Conservation (phyloP, 768 basidiomycete species). For the Leucocoprinus leucothites region DNA sequence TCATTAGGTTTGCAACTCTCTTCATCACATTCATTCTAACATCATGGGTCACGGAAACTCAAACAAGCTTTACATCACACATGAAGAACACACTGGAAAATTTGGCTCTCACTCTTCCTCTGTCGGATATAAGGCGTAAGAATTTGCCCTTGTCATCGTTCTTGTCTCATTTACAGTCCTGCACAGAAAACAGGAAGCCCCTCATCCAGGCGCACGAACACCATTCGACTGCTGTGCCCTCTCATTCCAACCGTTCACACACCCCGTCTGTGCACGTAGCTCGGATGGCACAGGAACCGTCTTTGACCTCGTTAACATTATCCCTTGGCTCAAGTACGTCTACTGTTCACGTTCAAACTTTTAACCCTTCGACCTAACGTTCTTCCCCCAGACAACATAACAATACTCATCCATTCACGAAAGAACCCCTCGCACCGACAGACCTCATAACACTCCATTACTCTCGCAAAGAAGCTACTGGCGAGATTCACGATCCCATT, state of each 20-base stretch:
- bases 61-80: conserved; percentile 85
- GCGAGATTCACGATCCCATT: conserved; percentile 92
- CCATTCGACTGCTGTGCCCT: conserved; percentile 92
- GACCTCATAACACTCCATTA: conserved; percentile 82
- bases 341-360: neutral
- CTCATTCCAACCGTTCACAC: conserved; percentile 84
- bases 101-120: conserved; percentile 83
- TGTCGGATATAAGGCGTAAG: conserved; percentile 67
- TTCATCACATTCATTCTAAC: conserved; percentile 10
- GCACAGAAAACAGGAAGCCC: conserved; percentile 63
- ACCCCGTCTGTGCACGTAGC: conserved; percentile 87
- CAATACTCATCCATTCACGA: conserved; percentile 76
- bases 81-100: conserved; percentile 80
- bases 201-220: conserved; percentile 60
- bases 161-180: conserved; percentile 6
- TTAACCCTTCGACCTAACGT: conserved; percentile 7
- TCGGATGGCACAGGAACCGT: conserved; percentile 76
- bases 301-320: conserved; percentile 89
- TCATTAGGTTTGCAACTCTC: neutral
- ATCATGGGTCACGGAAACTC: conserved; percentile 85
- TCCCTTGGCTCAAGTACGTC: conserved; percentile 89
- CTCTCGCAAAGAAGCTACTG: conserved; percentile 75
- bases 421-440: conserved; percentile 63
- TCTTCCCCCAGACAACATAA: conserved; percentile 63
- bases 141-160: conserved; percentile 14